Base-by-base conservation (phyloP, 495 filamentous ascomycete species). In the Jackrogersella minutella region DNA sequence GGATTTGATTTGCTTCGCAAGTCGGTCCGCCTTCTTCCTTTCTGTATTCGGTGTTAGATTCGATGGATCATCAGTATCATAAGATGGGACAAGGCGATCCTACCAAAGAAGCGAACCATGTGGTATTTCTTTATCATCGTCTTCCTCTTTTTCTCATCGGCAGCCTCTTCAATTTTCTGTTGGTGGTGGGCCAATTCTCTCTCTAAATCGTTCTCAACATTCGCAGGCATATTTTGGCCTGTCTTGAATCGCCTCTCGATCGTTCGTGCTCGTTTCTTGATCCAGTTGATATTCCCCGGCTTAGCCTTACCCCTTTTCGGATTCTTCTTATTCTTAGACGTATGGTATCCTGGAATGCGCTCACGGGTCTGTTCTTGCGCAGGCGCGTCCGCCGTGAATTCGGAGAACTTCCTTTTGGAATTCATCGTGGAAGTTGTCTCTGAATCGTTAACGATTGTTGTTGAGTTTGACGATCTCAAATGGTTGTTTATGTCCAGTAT, bases 21-120 rank as follows among this genome's bases (percentile, higher is more conserved):
- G 80, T 60, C 93, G 85, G 16, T 79, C 87, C 14, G 93, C 93
- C 72, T 94, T 96, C 77, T 97, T 91, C 30, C 91, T 84, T 64
- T 97, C 94, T 96, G 69, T 53, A 14, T 34, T n/a, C 37, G 33
- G 10, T 14, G 14, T 62, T 36, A 68, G 49, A 31, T 19, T 31
- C 8, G 1, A 57, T 30, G 1, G 9, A 40, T 16, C 21, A 39
- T 57, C 17, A 19, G n/a, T 37, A 39, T 14, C 46, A n/a, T n/a
- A 5, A 5, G 30, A 51, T 2, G 14, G 1, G 1, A 11, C 37
- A 5, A 21, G 13, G 7, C 5, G n/a, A 11, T 72, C 82, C 50
- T 76, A 91, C 93, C 84, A 84, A 90, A 91, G 74, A 99, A 99
- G 47, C 95, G 83, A 21, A 97, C 90, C 86, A 95, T 97, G 73